Base-by-base conservation (phyloP, 441 rosid genomes). In the Arabidopsis lyrata region DNA sequence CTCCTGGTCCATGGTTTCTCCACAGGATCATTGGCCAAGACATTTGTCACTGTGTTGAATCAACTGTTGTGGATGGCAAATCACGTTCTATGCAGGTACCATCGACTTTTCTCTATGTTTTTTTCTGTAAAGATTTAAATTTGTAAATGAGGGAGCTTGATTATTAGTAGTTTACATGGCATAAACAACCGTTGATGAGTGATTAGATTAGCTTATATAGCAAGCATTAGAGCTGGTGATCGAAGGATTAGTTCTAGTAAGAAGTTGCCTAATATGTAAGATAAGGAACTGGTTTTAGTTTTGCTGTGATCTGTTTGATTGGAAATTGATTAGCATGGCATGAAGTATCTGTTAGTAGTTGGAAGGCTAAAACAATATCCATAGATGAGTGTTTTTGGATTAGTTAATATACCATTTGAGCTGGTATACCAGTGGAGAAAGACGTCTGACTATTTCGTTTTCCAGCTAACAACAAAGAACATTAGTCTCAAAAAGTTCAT, bases 1-100 rank as follows among this genome's bases (percentile, higher is more conserved):
- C 95, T 63, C 96, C 98, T 0, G 98, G 99, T 20, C 95, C 99
- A 48, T 95, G 98, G 99, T 89, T 95, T 63, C 74, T 92, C 41
- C 90, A 84, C 78, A 83, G 83, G 73, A 89, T 92, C 20, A 67
- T 92, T 1, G 97, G 99, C 9, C 97, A 92, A 71, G 99, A 95
- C 58, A 90, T 89, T 52, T 92, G 97, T 79, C 96, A 95, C 81
- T 90, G 95, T 57, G 89, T 95, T 64, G 98, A 95, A 72, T 86
- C 97, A 12, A 92, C 99, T 0, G 87, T 88, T 48, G 99, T 95
- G 22, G 95, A 92, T 80, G 92, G 81, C 31, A 81, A 75, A 56
- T 80, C 86, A 6, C 82, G 82, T 69, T 95, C 99, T 0, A 95
- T 95, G 99, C 81, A 72, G 81, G 81, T 77, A 66, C 1, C 27